phyloP scores from a whole-genome alignment of 805 yeast species.

The Saccharomyces paradoxus region DNA sequence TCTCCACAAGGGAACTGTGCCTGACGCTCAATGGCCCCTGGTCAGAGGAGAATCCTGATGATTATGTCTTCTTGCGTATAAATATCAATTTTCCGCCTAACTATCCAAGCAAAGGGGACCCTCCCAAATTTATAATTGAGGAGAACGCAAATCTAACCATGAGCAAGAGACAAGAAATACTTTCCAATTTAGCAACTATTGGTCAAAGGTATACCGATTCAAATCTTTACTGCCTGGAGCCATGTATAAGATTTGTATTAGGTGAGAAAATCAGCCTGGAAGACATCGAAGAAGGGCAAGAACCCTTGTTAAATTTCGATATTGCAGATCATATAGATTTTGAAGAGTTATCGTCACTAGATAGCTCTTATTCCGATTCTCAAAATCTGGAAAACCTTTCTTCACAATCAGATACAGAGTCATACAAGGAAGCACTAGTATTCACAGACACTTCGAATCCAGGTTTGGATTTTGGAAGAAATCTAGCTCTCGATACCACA shows the following conservation, averaged over 20 bases:
- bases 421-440: conserved; percentile 25
- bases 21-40: conserved; percentile 79
- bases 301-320: conserved; percentile 26
- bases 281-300: conserved; percentile 32
- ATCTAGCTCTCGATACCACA: conserved; percentile 55
- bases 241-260: conserved; percentile 63
- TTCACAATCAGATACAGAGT: conserved; percentile 36
- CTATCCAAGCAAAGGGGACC: conserved; percentile 53
- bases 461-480: conserved; percentile 11
- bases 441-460: conserved; percentile 2
- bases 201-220: conserved; percentile 47
- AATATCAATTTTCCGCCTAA: conserved; percentile 60
- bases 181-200: conserved; percentile 45
- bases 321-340: conserved; percentile 26
- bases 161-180: conserved; percentile 43
- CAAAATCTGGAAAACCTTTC: conserved; percentile 28
- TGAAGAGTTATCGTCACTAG: conserved; percentile 29
- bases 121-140: conserved; percentile 60
- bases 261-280: conserved; percentile 65
- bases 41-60: conserved; percentile 36
- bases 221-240: conserved; percentile 68
- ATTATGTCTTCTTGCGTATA: conserved; percentile 56
- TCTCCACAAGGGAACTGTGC: conserved; percentile 71
- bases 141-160: conserved; percentile 63
- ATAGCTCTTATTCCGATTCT: conserved; percentile 30